These are phyloP conservation scores for Neoascochyta sp. DNA, from an alignment of 2,329 filamentous ascomycete genomes.

Conservation along the genomic window DNA sequence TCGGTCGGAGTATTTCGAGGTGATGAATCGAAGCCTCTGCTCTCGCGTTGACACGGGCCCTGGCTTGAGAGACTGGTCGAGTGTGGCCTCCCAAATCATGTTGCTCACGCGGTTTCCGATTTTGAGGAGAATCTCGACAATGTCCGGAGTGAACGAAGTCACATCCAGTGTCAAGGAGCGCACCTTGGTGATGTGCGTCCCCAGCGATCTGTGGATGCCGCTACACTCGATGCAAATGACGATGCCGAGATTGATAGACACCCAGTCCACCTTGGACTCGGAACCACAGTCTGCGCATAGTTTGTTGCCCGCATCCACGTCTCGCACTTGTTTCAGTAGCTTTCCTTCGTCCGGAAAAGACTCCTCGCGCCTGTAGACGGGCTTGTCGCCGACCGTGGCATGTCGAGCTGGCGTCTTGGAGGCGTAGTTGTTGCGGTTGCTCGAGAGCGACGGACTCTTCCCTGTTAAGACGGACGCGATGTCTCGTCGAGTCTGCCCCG, in stretches of 20 bases:
- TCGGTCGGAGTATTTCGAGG: conserved; percentile 84
- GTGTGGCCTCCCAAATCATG: conserved; percentile 88
- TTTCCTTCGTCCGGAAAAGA: conserved; percentile 79
- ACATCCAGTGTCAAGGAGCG: conserved; percentile 93
- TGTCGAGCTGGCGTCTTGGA: conserved; percentile 69
- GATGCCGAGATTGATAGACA: conserved; percentile 95
- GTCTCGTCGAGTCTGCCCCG: conserved; percentile 66
- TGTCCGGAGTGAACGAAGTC: conserved; percentile 93
- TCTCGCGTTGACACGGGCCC: conserved; percentile 75
- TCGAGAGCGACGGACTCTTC: conserved; percentile 73
- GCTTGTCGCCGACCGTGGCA: conserved; percentile 86
- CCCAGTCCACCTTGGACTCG: conserved; percentile 93
- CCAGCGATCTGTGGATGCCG: conserved; percentile 91
- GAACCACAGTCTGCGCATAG: conserved; percentile 95
- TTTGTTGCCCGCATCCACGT: conserved; percentile 86
- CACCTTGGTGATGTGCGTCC: conserved; percentile 96
- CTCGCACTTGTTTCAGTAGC: conserved; percentile 79
- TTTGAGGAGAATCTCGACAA: conserved; percentile 86
- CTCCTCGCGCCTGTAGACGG: conserved; percentile 66
- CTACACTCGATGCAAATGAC: conserved; percentile 97
- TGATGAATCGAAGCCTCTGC: conserved; percentile 91
- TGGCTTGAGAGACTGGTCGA: conserved; percentile 73
- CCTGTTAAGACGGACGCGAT: conserved; percentile 91
- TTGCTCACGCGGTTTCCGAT: conserved; percentile 95
- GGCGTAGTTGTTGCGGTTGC: conserved; percentile 49